Conservation (phyloP, 2,329 filamentous ascomycete genomes). For the Teratosphaeriaceae sp. region DNA sequence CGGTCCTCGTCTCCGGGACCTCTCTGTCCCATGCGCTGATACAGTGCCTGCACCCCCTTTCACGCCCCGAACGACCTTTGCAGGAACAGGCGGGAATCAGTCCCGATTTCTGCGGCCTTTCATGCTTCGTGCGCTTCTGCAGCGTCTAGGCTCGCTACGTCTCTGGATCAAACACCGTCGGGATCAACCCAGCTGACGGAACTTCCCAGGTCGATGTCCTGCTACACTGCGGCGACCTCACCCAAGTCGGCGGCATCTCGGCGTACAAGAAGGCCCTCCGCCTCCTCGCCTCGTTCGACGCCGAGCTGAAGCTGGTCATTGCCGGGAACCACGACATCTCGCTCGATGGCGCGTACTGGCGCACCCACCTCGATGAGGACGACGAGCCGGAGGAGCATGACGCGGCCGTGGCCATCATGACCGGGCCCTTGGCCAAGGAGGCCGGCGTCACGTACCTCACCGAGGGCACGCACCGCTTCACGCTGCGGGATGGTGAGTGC, state of each 20-base stretch:
- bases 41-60: too few relatives aligned
- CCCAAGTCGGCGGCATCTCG: conserved; percentile 19
- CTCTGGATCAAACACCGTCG: too few relatives aligned
- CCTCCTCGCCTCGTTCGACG: conserved; percentile 19
- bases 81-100: too few relatives aligned
- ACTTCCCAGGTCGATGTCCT: too few relatives aligned
- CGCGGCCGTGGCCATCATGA: conserved; percentile 11
- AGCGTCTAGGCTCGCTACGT: too few relatives aligned
- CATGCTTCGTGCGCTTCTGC: too few relatives aligned
- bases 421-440: conserved; percentile 25
- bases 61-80: too few relatives aligned
- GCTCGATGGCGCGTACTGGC: conserved; percentile 29
- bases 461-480: conserved; percentile 44
- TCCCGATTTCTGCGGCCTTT: too few relatives aligned
- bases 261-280: conserved; percentile 23
- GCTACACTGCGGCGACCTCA: conserved; percentile 35
- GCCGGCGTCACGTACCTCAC: conserved; percentile 48
- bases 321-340: conserved; percentile 30
- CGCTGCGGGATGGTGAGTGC: conserved; percentile 24
- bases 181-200: too few relatives aligned
- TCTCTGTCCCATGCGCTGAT: too few relatives aligned
- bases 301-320: conserved; percentile 29
- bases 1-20: too few relatives aligned
- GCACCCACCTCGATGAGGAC: conserved; percentile 15
- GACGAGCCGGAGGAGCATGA: conserved; percentile 20